Conservation (phyloP, 2,329 filamentous ascomycete species). For the Ophiostoma montium region DNA sequence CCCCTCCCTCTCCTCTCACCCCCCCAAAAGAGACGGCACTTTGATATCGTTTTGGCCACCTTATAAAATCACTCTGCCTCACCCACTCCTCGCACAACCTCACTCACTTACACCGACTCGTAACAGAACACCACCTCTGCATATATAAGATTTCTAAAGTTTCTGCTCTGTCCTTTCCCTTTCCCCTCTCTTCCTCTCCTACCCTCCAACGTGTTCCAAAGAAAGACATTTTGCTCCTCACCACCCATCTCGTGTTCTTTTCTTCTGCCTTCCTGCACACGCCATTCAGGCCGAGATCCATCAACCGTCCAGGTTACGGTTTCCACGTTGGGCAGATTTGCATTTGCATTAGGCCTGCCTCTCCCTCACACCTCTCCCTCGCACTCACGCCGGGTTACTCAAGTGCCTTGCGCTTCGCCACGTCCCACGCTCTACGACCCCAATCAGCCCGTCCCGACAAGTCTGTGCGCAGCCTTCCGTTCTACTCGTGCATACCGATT, state of each 20-base stretch:
- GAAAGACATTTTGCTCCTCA: not conserved
- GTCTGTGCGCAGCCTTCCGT: not conserved
- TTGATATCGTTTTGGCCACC: not conserved
- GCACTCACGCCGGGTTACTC: not conserved
- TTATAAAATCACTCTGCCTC: slow-evolving; percentile 5
- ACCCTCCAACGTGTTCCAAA: not conserved
- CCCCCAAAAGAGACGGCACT: not conserved
- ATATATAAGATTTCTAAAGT: slow-evolving; percentile 12
- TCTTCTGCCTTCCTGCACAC: not conserved
- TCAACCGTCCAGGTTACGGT: not conserved
- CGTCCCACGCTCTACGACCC: not conserved
- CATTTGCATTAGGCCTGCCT: slow-evolving; percentile 32
- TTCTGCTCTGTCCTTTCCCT: not conserved
- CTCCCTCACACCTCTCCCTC: not conserved
- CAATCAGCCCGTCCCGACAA: not conserved
- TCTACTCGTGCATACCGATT: not conserved
- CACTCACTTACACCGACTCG: slow-evolving; percentile 5
- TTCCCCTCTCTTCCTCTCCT: not conserved
- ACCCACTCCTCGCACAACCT: slow-evolving; percentile 7
- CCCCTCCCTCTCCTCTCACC: too few relatives aligned
- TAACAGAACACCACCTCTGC: slow-evolving; percentile 8
- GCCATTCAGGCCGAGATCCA: not conserved
- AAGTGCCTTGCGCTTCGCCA: not conserved
- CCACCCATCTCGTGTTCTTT: not conserved
- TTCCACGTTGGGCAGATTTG: slow-evolving; percentile 39